Conservation (phyloP, 164 flowering plant species). For the Stephania cephalantha region DNA sequence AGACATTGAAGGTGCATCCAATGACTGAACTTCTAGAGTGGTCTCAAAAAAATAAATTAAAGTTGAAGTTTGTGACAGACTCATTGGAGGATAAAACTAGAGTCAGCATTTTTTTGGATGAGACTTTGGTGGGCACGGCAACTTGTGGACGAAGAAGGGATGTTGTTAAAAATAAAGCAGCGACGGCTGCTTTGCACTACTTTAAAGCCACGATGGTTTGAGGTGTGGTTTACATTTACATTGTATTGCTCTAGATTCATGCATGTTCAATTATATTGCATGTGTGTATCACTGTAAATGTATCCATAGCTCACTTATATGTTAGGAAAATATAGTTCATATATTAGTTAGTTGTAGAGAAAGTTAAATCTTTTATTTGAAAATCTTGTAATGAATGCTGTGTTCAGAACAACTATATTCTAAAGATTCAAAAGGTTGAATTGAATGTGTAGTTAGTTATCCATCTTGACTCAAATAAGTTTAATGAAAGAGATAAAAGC, state of each 20-base stretch:
- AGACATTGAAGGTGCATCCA: slow-evolving; percentile 36
- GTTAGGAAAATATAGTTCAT: no score
- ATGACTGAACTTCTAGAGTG: slow-evolving; percentile 33
- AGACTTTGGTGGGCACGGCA: slow-evolving; percentile 35
- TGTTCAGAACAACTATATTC: neutral
- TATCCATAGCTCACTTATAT: no score
- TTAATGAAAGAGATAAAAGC: neutral
- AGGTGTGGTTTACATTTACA: neutral
- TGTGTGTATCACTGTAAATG: no score
- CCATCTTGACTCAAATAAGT: neutral
- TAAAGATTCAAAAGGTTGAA: neutral
- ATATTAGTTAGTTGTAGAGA: no score
- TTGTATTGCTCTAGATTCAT: no score
- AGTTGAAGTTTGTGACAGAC: slow-evolving; percentile 21
- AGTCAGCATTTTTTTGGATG: slow-evolving; percentile 28
- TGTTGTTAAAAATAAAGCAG: slow-evolving; percentile 52
- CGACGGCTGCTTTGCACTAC: slow-evolving; percentile 41
- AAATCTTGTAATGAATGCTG: no score
- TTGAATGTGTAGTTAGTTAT: neutral
- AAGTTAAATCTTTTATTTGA: no score
- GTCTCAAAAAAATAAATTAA: slow-evolving; percentile 48
- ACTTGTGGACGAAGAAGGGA: slow-evolving; percentile 29
- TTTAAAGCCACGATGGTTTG: slow-evolving; percentile 9
- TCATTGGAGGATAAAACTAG: slow-evolving; percentile 20
- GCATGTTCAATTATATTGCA: no score